Conservation (phyloP, 495 filamentous ascomycete species). For the Monascus purpureus region DNA sequence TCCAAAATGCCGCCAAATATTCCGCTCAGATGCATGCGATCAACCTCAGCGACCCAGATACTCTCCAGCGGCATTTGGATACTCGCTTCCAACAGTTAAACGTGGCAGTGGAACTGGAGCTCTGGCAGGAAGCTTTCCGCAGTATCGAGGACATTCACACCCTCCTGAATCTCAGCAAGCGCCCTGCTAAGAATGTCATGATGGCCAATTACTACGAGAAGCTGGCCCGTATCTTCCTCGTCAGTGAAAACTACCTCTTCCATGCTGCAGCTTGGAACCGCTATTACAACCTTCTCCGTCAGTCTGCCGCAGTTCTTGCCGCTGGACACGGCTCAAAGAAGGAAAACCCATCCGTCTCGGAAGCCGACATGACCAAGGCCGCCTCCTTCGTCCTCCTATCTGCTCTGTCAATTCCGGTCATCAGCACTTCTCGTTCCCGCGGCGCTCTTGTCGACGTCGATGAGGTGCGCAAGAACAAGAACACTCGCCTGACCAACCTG, state of each 20-base stretch:
- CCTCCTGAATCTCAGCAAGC: slow-evolving; percentile 96
- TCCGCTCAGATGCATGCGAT: slow-evolving; percentile 98
- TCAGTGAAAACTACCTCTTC: slow-evolving; percentile 98
- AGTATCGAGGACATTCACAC: slow-evolving; percentile 98
- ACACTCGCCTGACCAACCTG: slow-evolving; percentile 87
- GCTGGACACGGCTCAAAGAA: slow-evolving; percentile 77
- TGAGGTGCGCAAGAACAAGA: slow-evolving; percentile 97
- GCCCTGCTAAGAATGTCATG: slow-evolving; percentile 98
- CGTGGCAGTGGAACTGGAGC: slow-evolving; percentile 90
- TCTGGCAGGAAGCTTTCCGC: slow-evolving; percentile 99
- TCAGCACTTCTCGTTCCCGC: slow-evolving; percentile 92
- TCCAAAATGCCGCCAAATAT: slow-evolving; percentile 98
- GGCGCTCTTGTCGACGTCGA: slow-evolving; percentile 94
- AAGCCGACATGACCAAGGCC: slow-evolving; percentile 73
- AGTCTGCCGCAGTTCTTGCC: slow-evolving; percentile 73
- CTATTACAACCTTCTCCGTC: slow-evolving; percentile 90
- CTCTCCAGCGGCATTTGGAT: slow-evolving; percentile 89
- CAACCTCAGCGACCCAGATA: slow-evolving; percentile 95
- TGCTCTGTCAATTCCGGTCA: slow-evolving; percentile 91
- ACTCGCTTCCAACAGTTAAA: slow-evolving; percentile 98
- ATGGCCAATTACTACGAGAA: slow-evolving; percentile 99
- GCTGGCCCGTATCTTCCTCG: slow-evolving; percentile 92
- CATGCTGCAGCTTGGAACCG: slow-evolving; percentile 94
- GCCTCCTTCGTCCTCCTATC: slow-evolving; percentile 95
- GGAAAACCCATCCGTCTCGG: slow-evolving; percentile 80